A percentile compares a stretch with the other conserved stretches of the same genome.
Evolutionary conservation across 768 basidiomycete genomes (phyloP).

Genomic region (Phylloporus arenicola): DNA sequence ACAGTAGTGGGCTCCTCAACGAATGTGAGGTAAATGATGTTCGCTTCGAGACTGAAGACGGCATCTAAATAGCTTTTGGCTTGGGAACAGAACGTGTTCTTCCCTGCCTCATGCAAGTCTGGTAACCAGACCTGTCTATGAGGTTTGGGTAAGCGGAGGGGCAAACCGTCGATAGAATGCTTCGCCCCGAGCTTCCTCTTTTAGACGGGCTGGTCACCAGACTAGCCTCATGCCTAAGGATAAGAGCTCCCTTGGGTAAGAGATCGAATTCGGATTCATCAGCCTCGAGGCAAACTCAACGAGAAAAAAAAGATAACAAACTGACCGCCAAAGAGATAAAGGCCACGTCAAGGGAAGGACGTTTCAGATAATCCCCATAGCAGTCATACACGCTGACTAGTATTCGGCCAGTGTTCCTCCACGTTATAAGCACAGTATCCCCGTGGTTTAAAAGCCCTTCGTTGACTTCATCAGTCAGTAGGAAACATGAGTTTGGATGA

Average conservation of each 20-base stretch:
- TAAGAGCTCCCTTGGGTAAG: slow-evolving; percentile 6
- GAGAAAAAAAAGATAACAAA: background rate
- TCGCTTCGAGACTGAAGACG: background rate
- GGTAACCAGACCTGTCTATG: too few relatives aligned
- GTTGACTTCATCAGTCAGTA: slow-evolving; percentile 7
- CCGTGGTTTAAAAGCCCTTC: background rate
- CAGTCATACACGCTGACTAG: slow-evolving; percentile 5
- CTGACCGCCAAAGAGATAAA: slow-evolving; percentile 3
- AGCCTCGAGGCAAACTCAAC: slow-evolving; percentile 43
- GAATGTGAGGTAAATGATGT: background rate
- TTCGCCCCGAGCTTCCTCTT: too few relatives aligned
- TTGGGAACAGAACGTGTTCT: slow-evolving; percentile 23
- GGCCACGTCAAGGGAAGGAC: slow-evolving; percentile 12
- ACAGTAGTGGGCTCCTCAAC: background rate
- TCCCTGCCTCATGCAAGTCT: too few relatives aligned
- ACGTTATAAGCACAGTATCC: slow-evolving; percentile 12
- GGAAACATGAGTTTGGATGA: slow-evolving; percentile 21
- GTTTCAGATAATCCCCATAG: background rate
- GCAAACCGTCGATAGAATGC: too few relatives aligned
- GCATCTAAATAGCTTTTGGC: slow-evolving; percentile 16
- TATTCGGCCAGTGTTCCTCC: slow-evolving; percentile 2
- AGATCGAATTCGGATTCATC: slow-evolving; percentile 22
- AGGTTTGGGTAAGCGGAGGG: too few relatives aligned
- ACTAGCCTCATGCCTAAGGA: slow-evolving; percentile 22
- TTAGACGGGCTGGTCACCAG: too few relatives aligned